A percentile compares a stretch with the other conserved stretches of the same genome.
Conservation (phyloP, 75 land plant genomes). For the Ceratopteris richardii region DNA sequence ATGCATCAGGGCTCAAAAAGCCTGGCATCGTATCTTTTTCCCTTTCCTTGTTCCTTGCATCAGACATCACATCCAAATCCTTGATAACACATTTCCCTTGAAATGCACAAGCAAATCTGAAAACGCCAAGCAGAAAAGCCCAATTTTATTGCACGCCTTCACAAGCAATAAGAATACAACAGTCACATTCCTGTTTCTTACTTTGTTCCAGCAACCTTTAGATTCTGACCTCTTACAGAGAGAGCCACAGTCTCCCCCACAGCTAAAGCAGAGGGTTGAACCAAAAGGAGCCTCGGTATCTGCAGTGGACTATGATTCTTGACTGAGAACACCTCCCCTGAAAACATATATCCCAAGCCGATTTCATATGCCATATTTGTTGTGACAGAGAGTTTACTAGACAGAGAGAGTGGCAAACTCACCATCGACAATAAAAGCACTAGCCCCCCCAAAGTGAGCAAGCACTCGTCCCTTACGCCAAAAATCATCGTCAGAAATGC, state of each 20-base stretch:
- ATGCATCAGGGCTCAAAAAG: conserved; percentile 40
- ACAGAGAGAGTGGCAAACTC: conserved; percentile 2
- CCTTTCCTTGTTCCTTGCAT: conserved; percentile 1
- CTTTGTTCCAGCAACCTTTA: conserved; percentile 37
- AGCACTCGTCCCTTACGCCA: conserved; percentile 78
- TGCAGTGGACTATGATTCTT: conserved; percentile 8
- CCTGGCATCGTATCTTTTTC: conserved; percentile 15
- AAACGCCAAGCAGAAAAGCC: conserved; percentile 3
- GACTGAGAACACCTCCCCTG: conserved; percentile 55
- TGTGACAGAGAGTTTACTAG: no score
- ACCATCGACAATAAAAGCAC: conserved; percentile 68
- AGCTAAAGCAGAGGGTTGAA: conserved; percentile 61
- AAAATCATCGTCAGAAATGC: conserved; percentile 35
- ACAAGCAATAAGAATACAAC: no score
- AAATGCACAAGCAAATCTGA: conserved; percentile 69
- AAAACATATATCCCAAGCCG: conserved; percentile 1
- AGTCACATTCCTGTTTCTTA: conserved; percentile 6
- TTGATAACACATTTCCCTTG: conserved; percentile 51
- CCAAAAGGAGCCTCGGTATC: conserved; percentile 20
- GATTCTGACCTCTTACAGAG: conserved; percentile 45
- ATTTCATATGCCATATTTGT: not conserved
- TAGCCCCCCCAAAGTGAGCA: conserved; percentile 39
- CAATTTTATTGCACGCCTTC: no score
- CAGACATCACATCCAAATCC: conserved; percentile 13
- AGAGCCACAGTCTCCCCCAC: conserved; percentile 30